Evolutionary conservation across 306 rosid genomes (phyloP).

Genomic region (Dryas octopetala): DNA sequence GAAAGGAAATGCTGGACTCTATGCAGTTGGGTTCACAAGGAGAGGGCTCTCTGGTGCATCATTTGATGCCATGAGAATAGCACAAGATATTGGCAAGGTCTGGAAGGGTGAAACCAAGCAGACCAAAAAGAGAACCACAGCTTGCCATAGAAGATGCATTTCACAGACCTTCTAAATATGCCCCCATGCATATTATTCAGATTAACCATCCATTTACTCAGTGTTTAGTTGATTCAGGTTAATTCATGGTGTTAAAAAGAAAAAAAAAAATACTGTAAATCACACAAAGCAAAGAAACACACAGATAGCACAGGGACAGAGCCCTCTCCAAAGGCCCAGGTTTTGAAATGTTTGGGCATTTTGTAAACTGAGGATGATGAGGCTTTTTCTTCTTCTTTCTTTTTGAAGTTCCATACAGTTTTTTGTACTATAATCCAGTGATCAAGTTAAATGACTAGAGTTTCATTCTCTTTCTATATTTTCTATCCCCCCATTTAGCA

Average conservation of each 20-base stretch:
- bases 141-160: conserved; percentile 79
- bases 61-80: conserved; percentile 71
- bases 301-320: conserved; percentile 31
- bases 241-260: conserved; percentile 11
- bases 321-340: conserved; percentile 86
- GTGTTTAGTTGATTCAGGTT: conserved; percentile 17
- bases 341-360: conserved; percentile 54
- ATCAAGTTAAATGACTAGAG: conserved; percentile 27
- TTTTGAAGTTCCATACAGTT: conserved; percentile 16
- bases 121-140: conserved; percentile 48
- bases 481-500: not conserved
- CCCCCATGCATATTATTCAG: not conserved
- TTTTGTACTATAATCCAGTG: conserved; percentile 38
- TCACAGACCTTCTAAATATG: conserved; percentile 57
- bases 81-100: conserved; percentile 65
- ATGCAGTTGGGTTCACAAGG: conserved; percentile 93
- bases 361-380: conserved; percentile 61
- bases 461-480: not conserved
- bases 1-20: conserved; percentile 85
- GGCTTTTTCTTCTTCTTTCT: conserved; percentile 44
- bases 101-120: conserved; percentile 78
- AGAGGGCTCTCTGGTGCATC: conserved; percentile 91
- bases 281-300: conserved; percentile 16
- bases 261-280: conserved; percentile 31
- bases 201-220: conserved; percentile 14